These are phyloP conservation scores for Sarocladiaceae sp. DNA, from an alignment of 2,329 filamentous ascomycete genomes.

Conservation along the genomic window DNA sequence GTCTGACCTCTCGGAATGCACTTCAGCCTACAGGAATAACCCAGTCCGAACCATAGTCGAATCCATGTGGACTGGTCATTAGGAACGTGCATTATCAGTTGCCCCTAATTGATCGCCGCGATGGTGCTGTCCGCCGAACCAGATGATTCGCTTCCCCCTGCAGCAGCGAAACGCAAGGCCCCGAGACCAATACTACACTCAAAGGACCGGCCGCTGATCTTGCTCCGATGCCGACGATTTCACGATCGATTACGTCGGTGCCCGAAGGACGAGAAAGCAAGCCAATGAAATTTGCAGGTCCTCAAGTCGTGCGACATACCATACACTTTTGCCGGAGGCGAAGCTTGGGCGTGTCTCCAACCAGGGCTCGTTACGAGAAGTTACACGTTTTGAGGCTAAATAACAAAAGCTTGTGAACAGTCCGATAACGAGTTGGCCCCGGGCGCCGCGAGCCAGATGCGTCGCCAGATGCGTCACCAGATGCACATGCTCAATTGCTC, in stretches of 20 bases:
- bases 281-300: not conserved
- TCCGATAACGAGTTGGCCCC: too few relatives aligned
- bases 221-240: not conserved
- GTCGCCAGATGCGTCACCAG: too few relatives aligned
- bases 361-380: too few relatives aligned
- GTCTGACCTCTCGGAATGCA: not conserved
- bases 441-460: too few relatives aligned
- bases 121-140: not conserved
- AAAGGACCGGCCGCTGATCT: not conserved
- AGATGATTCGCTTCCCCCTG: not conserved
- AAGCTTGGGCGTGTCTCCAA: too few relatives aligned
- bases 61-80: not conserved
- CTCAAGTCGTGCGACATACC: not conserved
- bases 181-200: not conserved
- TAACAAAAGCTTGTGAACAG: too few relatives aligned
- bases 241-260: constrained; percentile 7
- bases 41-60: constrained; percentile 3
- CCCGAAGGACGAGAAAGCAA: not conserved
- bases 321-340: too few relatives aligned
- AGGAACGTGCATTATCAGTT: not conserved
- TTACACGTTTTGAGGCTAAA: too few relatives aligned
- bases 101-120: not conserved
- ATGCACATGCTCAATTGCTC: too few relatives aligned
- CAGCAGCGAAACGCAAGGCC: not conserved
- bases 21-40: not conserved